Evolutionary conservation across 2,329 filamentous ascomycete species (phyloP).

Genomic region (Apiospora phragmitis): DNA sequence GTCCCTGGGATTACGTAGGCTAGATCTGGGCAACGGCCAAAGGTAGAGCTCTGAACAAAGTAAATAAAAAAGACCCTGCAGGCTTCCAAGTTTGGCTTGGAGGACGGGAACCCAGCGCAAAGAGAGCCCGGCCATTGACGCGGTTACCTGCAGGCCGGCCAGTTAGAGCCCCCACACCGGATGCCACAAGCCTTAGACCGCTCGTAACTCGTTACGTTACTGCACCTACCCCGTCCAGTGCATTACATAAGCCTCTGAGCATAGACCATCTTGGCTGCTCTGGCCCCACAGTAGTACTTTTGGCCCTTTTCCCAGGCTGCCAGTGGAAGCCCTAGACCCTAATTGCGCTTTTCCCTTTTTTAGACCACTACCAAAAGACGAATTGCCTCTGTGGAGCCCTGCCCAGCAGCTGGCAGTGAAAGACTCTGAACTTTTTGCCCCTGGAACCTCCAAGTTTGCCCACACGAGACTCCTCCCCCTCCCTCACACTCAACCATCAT

Average conservation of each 20-base stretch:
- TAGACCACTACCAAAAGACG: background rate
- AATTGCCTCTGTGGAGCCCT: slow-evolving; percentile 14
- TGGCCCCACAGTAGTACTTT: background rate
- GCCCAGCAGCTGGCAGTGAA: slow-evolving; percentile 19
- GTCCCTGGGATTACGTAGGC: background rate
- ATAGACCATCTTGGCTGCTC: background rate
- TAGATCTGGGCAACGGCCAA: background rate
- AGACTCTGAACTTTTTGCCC: slow-evolving; percentile 36
- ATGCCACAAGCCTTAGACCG: background rate
- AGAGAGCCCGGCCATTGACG: background rate
- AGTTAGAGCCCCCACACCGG: background rate
- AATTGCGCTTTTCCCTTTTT: slow-evolving; percentile 11
- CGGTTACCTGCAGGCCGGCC: background rate
- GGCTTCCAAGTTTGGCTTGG: background rate
- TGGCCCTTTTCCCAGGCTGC: background rate
- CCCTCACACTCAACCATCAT: slow-evolving; percentile 33
- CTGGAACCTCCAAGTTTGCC: background rate
- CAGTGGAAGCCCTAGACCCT: slow-evolving; percentile 17
- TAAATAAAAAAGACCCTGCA: slow-evolving; percentile 9
- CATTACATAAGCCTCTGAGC: background rate
- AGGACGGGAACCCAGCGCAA: background rate
- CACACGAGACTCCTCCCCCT: slow-evolving; percentile 44
- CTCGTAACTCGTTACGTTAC: background rate
- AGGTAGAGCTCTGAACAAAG: background rate
- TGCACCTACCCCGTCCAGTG: background rate